Base-by-base conservation (phyloP, 2,329 filamentous ascomycete species). In the Albophoma yamanashiensis region DNA sequence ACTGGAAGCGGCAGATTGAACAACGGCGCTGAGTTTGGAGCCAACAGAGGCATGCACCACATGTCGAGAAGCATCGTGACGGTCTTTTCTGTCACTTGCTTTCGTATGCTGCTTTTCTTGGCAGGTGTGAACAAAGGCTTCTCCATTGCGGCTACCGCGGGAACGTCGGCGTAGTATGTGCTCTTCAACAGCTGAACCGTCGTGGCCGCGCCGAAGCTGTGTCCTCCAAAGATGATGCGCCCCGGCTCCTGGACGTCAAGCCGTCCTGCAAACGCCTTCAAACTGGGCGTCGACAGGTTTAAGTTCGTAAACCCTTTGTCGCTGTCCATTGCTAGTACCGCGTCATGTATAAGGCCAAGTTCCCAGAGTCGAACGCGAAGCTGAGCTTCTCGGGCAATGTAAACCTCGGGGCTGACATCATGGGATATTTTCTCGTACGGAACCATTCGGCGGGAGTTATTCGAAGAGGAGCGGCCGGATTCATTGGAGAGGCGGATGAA, bases 181-280 rank as follows among this genome's bases (percentile, higher is more conserved):
- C 84, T 88, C 75, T 96, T 96, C 57, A 93, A 75, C 59, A 95
- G 82, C 69, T 95, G 91, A 2, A 89, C 80, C 25, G 84, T 78
- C 0, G 89, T 91, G 0, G 89, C 82, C 1, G 86, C 88, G 27
- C 91, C 91, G 65, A 95, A 95, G 22, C 87, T 91, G 72, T 96
- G 91, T 4, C 91, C 91, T 0, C 83, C 84, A 69, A 89, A 93
- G 50, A 87, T 82, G 55, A 95, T 85, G 58, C 81, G 83, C 1
- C 91, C 91, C 0, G 89, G 89, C 11, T 82, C 79, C 61, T 87
- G 83, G 4, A 95, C 80, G 63, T 89, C 81, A 55, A 94, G 79
- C 59, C 75, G 76, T n/a, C 77, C 75, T 34, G 77, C 71, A 62
- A 95, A 88, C 67, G 82, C 81, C 14, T 74, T 71, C 0, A 93